phyloP scores from a whole-genome alignment of 169 alveolate species.

The Plasmodium vivax region DNA sequence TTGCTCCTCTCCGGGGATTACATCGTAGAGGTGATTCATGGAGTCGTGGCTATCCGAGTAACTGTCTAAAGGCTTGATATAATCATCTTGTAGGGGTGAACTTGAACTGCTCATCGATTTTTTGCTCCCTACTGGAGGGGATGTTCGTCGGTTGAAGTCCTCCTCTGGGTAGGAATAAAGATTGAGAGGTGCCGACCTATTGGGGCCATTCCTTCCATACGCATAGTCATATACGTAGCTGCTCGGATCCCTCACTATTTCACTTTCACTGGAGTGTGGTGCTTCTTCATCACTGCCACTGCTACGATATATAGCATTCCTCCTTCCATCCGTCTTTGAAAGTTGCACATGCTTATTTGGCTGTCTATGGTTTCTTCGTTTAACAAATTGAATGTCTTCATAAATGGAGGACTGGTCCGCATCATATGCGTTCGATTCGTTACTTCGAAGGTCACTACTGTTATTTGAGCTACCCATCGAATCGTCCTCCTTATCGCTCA shows the following conservation, averaged over 20 bases:
- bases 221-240: not conserved
- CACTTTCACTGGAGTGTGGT: not conserved
- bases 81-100: not conserved
- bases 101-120: not conserved
- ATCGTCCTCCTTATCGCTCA: not conserved
- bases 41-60: not conserved
- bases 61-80: not conserved
- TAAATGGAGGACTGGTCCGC: not conserved
- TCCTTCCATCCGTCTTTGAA: not conserved
- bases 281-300: not conserved
- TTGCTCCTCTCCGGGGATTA: not conserved
- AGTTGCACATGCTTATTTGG: not conserved
- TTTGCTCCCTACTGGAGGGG: not conserved
- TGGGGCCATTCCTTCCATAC: not conserved
- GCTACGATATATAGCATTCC: not conserved
- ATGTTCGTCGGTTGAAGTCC: not conserved
- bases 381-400: not conserved
- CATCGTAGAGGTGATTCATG: not conserved
- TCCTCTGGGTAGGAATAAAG: not conserved
- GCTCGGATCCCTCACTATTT: not conserved
- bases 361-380: not conserved
- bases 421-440: not conserved
- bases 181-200: not conserved
- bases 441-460: not conserved
- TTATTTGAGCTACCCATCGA: not conserved